Percentiles rank a stretch among this genome's conserved stretches.
These are phyloP conservation scores for Dactylellina parvicollis DNA, from an alignment of 2,329 filamentous ascomycete species.

Conservation along the genomic window DNA sequence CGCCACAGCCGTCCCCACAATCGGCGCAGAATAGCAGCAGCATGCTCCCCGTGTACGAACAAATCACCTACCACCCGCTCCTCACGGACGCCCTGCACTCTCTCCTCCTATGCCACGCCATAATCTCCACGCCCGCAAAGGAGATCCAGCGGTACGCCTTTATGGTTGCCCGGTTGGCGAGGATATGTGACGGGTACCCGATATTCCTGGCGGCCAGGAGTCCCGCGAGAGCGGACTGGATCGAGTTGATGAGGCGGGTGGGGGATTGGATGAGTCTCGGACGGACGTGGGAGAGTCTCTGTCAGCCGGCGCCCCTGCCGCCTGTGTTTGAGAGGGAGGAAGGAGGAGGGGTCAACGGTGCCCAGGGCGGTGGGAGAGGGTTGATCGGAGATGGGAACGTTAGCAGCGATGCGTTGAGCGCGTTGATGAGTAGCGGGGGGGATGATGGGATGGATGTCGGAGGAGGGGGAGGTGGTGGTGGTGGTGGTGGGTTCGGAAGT, in stretches of 20 bases:
- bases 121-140: slow-evolving; percentile 79
- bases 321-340: slow-evolving; percentile 39
- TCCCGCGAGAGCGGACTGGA: slow-evolving; percentile 80
- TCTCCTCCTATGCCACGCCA: slow-evolving; percentile 79
- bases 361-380: slow-evolving; percentile 59
- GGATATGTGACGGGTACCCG: slow-evolving; percentile 81
- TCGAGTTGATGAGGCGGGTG: slow-evolving; percentile 74
- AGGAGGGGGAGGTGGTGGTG: slow-evolving; percentile 57
- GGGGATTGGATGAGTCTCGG: slow-evolving; percentile 76
- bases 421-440: slow-evolving; percentile 69
- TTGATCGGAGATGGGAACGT: slow-evolving; percentile 64
- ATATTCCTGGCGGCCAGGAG: slow-evolving; percentile 78
- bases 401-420: slow-evolving; percentile 33
- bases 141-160: slow-evolving; percentile 82
- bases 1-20: slow-evolving; percentile 58
- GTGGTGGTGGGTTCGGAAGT: slow-evolving; percentile 49
- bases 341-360: slow-evolving; percentile 58
- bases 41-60: slow-evolving; percentile 67
- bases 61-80: slow-evolving; percentile 81
- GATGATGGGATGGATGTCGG: slow-evolving; percentile 63
- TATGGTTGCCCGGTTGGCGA: slow-evolving; percentile 79
- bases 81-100: slow-evolving; percentile 81
- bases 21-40: slow-evolving; percentile 62
- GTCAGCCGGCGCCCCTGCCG: slow-evolving; percentile 69
- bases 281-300: slow-evolving; percentile 76